Evolutionary conservation across 73 alveolate species (phyloP).

Genomic region (Paramecium bursaria): DNA sequence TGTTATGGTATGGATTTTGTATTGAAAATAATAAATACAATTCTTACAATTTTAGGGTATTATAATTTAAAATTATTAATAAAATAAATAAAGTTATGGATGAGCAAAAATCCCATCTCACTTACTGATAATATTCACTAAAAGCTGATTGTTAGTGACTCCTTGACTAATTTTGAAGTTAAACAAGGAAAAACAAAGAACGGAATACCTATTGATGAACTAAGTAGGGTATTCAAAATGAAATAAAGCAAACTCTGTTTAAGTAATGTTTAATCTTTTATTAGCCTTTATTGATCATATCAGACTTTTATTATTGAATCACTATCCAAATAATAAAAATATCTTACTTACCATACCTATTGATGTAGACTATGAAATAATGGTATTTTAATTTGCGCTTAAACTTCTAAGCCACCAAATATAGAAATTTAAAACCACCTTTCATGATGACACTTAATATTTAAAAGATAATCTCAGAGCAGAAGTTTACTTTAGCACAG

Average conservation of each 20-base stretch:
- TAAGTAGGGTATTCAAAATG: neutral
- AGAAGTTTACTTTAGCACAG: neutral
- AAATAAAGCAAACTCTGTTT: neutral
- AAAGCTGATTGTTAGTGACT: no score
- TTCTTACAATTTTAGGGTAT: slow-evolving; percentile 71
- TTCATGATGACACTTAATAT: neutral
- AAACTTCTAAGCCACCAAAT: neutral
- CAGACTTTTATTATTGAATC: slow-evolving; percentile 1
- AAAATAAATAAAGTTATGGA: no score
- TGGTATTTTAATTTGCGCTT: neutral
- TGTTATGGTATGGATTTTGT: slow-evolving; percentile 77
- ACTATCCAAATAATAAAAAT: neutral
- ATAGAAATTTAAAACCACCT: slow-evolving; percentile 5
- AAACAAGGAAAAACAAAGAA: no score
- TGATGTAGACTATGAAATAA: neutral
- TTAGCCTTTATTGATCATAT: neutral
- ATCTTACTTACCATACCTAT: neutral
- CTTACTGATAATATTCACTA: slow-evolving; percentile 8
- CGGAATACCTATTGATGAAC: slow-evolving; percentile 8
- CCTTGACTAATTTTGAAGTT: no score
- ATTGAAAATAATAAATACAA: slow-evolving; percentile 75
- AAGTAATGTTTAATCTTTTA: no score
- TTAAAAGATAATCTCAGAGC: neutral
- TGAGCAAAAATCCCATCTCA: slow-evolving; percentile 23
- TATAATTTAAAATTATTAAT: neutral